Conservation (phyloP, 441 rosid species). For the Hypseocharis bilobata region DNA sequence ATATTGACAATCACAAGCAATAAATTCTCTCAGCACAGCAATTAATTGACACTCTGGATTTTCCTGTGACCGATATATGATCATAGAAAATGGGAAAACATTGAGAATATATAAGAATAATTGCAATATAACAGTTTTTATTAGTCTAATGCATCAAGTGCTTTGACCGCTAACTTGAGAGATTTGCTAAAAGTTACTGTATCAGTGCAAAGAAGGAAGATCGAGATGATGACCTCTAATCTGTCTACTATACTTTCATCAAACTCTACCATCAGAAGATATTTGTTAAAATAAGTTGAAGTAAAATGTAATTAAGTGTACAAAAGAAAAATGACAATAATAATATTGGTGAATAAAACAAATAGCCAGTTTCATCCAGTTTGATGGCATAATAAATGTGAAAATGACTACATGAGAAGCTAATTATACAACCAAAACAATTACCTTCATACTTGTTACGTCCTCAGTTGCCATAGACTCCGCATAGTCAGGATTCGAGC, state of each 20-base stretch:
- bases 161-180: not conserved
- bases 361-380: not conserved
- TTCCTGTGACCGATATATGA: no score
- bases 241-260: not conserved
- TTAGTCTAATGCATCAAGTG: no score
- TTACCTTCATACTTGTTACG: conserved; percentile 42
- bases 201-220: not conserved
- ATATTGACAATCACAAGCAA: no score
- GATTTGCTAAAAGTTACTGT: not conserved
- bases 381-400: not conserved
- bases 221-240: not conserved
- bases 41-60: no score
- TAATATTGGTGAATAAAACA: not conserved
- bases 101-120: no score
- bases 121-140: no score
- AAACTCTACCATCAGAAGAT: not conserved
- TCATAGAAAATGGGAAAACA: no score
- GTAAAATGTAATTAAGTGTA: not conserved
- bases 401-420: not conserved
- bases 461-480: conserved; percentile 22
- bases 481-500: conserved; percentile 15
- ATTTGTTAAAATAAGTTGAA: not conserved
- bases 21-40: no score
- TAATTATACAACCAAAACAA: not conserved
- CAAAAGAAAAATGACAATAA: not conserved